These are phyloP conservation scores for Tinospora cordifolia DNA, from an alignment of 164 flowering plant species.

Conservation along the genomic window DNA sequence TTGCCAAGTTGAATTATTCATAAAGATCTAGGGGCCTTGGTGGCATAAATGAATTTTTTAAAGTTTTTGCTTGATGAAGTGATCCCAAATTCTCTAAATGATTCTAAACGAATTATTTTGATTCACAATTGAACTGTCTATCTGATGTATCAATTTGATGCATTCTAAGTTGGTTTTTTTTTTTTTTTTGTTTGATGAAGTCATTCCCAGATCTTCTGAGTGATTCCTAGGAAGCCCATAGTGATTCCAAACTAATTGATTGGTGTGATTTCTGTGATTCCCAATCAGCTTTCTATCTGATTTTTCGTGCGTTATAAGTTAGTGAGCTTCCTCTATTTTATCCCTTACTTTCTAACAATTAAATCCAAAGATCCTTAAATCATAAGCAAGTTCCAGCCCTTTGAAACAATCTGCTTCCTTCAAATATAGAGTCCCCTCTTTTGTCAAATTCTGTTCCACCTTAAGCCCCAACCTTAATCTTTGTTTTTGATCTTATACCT, in stretches of 20 bases:
- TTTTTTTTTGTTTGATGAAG: background rate
- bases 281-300: background rate
- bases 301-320: background rate
- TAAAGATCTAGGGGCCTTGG: no score
- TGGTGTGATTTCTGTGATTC: background rate
- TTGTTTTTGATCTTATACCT: background rate
- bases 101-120: background rate
- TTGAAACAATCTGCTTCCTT: background rate
- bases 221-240: background rate
- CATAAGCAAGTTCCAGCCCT: background rate
- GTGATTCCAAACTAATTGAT: no score
- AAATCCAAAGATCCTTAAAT: background rate
- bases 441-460: background rate
- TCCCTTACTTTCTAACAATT: background rate
- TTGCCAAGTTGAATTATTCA: no score
- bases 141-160: background rate
- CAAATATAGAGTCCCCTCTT: background rate
- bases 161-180: background rate
- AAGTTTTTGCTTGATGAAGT: background rate
- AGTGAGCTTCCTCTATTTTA: background rate
- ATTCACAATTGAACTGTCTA: background rate
- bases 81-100: no score
- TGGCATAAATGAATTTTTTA: no score
- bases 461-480: background rate
- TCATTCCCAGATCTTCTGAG: no score